A percentile compares a stretch with the other conserved stretches of the same genome.
Evolutionary conservation across 1,284 basidiomycete species (phyloP).

Genomic region (Agaricales sp.): DNA sequence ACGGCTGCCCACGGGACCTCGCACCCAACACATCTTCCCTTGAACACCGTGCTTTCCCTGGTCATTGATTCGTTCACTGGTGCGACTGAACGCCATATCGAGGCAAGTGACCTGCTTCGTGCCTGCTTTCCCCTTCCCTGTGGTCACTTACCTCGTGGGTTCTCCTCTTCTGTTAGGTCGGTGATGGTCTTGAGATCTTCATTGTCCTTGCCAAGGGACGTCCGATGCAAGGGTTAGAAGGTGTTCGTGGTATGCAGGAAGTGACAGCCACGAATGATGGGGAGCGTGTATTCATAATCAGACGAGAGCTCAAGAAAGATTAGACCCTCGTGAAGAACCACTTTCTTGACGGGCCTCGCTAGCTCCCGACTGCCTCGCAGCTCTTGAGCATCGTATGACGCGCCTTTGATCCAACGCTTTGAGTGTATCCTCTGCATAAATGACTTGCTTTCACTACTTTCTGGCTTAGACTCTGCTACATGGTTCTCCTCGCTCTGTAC

Average conservation of each 20-base stretch:
- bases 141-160: constrained; percentile 5
- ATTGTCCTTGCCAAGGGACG: constrained; percentile 70
- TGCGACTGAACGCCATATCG: constrained; percentile 94
- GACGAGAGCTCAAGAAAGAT: constrained; percentile 67
- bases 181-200: constrained; percentile 88
- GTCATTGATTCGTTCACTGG: constrained; percentile 91
- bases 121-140: constrained; percentile 7
- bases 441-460: background rate
- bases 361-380: background rate
- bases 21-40: constrained; percentile 73
- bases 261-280: constrained; percentile 44
- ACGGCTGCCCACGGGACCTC: constrained; percentile 50
- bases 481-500: background rate
- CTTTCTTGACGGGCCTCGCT: too few relatives aligned
- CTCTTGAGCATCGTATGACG: background rate
- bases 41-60: constrained; percentile 71
- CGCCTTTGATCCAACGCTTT: background rate
- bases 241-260: constrained; percentile 50
- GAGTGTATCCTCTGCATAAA: background rate
- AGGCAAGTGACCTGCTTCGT: constrained; percentile 38
- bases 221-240: constrained; percentile 50
- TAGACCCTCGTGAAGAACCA: constrained; percentile 13
- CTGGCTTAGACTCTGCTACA: constrained; percentile 1
- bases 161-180: constrained; percentile 48
- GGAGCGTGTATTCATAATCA: constrained; percentile 66